A percentile compares a stretch with the other conserved stretches of the same genome.
phyloP scores from a whole-genome alignment of 306 rosid species.

The Vachellia pachyceras region DNA sequence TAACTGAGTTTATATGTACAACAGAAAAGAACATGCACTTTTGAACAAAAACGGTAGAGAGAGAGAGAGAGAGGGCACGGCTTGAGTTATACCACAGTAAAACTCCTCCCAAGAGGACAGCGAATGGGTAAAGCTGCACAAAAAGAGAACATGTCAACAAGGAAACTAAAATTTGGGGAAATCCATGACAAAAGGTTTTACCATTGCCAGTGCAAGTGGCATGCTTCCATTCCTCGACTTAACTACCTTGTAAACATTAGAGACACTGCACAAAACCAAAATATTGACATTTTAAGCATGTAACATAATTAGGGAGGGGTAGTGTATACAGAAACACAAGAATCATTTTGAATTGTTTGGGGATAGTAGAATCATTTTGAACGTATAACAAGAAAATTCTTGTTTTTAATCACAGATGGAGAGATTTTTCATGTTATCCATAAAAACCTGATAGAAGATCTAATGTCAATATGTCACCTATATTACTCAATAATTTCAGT shows the following conservation, averaged over 20 bases:
- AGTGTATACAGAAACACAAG: background rate
- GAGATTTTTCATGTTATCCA: background rate
- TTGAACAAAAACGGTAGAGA: constrained; percentile 10
- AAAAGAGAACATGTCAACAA: constrained; percentile 20
- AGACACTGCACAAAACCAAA: constrained; percentile 51
- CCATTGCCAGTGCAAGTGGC: constrained; percentile 71
- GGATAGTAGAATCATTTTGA: background rate
- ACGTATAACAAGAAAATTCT: background rate
- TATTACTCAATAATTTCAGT: constrained; percentile 18
- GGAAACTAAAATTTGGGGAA: constrained; percentile 9
- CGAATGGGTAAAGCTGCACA: constrained; percentile 68
- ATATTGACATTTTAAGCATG: background rate
- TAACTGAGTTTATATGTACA: constrained; percentile 8
- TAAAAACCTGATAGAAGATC: background rate
- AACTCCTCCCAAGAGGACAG: constrained; percentile 77
- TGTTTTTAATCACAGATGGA: background rate
- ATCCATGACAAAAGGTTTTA: constrained; percentile 28
- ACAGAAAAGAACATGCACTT: constrained; percentile 24
- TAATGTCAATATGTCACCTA: background rate
- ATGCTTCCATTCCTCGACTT: constrained; percentile 63
- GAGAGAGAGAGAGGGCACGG: background rate
- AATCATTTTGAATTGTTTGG: background rate
- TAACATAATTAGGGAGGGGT: background rate
- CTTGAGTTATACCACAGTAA: constrained; percentile 71
- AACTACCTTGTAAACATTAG: constrained; percentile 63